Evolutionary conservation across 805 yeast genomes (phyloP), one percentile per base, ranked within the genome.

Genomic region (Cyberlindnera suaveolens): DNA sequence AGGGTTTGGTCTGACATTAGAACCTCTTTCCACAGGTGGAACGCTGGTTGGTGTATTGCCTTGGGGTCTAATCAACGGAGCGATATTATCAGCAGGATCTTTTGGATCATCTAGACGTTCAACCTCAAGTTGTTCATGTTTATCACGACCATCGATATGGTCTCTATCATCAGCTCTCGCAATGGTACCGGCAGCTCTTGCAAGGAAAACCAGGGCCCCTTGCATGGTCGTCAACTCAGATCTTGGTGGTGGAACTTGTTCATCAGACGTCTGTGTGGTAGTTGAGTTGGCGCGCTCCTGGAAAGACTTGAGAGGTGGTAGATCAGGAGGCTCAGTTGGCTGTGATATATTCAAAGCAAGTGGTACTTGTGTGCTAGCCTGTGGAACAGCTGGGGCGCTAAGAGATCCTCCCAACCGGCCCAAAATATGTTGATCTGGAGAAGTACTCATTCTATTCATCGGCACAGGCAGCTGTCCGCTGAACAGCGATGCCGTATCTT

Each of bases 161-260:
- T 81, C 86, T 48, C 85, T 65, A 48, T 73, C 80, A 54, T 80
- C 87, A 3, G 84, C 82, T 46, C 74, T 70, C 4, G 89, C 85
- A 16, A 82, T 80, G 10, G 82, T 75, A 0, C 89, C 91, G 1
- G 91, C 93, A 0, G 89, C 86, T 50, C 80, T 80, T 6, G 93
- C 91, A 18, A 85, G 60, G 57, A 80, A 85, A 26, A 78, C 82
- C 48, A 85, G 65, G 0, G 91, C 86, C 7, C 85, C 84, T 47
- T 69, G 74, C 63, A 69, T 68, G 1, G 73, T 65, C 0, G 56
- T 43, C 31, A 57, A 47, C 23, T 54, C 59, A 4, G 61, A 53
- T 14, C 56, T 38, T 19, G 53, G 52, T 17, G 52, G 53, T 5
- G 56, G 56, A 6, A 43, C 27, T 4, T 39, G 39, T 3, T 50